Conservation (phyloP, 495 filamentous ascomycete species). For the Trichoderma erinaceum region DNA sequence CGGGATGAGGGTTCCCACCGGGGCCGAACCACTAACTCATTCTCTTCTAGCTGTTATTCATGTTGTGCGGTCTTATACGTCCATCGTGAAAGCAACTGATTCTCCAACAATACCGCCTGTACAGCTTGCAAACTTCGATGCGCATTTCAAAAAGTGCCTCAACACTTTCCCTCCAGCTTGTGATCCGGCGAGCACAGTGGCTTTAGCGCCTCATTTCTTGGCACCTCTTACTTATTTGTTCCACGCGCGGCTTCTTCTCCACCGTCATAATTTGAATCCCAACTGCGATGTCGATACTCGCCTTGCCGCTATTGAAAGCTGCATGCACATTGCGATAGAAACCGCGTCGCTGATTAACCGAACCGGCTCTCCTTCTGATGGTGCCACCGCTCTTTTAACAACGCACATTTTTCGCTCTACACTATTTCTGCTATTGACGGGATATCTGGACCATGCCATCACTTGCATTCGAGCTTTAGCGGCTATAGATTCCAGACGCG, state of each 20-base stretch:
- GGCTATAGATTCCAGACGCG: slow-evolving; percentile 60
- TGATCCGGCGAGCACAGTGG: slow-evolving; percentile 54
- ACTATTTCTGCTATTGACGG: slow-evolving; percentile 69
- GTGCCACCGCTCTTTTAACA: slow-evolving; percentile 51
- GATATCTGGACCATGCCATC: slow-evolving; percentile 64
- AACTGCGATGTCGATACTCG: slow-evolving; percentile 60
- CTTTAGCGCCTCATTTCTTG: slow-evolving; percentile 67
- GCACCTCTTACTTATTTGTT: slow-evolving; percentile 72
- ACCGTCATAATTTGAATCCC: slow-evolving; percentile 85
- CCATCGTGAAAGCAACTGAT: slow-evolving; percentile 67
- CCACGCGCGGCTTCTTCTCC: slow-evolving; percentile 74
- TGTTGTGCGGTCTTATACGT: slow-evolving; percentile 74
- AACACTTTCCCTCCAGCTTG: slow-evolving; percentile 66
- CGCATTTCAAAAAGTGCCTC: slow-evolving; percentile 70
- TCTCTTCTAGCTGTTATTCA: slow-evolving; percentile 74
- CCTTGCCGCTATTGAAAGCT: slow-evolving; percentile 66
- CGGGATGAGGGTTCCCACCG: slow-evolving; percentile 46
- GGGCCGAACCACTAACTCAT: slow-evolving; percentile 48
- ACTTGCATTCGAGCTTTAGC: slow-evolving; percentile 66
- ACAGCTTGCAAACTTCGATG: slow-evolving; percentile 73
- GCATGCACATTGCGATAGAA: slow-evolving; percentile 65
- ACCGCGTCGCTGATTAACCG: slow-evolving; percentile 70
- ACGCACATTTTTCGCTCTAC: slow-evolving; percentile 88
- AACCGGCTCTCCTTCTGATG: slow-evolving; percentile 41
- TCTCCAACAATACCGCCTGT: slow-evolving; percentile 57